Conservation (phyloP, 345 rosid species). For the Rhizophora apiculata region DNA sequence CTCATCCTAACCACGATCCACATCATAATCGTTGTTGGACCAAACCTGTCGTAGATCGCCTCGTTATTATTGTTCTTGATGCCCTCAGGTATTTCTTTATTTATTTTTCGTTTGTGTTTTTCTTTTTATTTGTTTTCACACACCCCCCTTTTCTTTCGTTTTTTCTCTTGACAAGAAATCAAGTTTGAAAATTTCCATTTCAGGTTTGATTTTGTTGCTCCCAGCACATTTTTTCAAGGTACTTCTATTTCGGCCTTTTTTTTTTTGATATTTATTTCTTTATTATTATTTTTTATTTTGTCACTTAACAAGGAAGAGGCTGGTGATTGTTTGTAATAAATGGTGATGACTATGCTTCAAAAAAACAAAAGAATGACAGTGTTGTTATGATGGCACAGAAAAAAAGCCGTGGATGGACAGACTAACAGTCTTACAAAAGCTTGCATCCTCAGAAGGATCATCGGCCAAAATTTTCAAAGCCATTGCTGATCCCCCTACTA, state of each 20-base stretch:
- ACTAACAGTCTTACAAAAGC: conserved; percentile 56
- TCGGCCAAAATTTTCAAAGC: conserved; percentile 87
- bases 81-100: conserved; percentile 53
- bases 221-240: conserved; percentile 69
- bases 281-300: not conserved
- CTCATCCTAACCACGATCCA: conserved; percentile 4
- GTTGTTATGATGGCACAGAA: conserved; percentile 21
- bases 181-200: not conserved
- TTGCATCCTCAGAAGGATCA: conserved; percentile 51
- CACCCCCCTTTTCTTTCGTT: not conserved
- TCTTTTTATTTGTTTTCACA: not conserved
- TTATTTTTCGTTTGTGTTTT: no score
- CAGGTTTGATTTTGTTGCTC: conserved; percentile 84
- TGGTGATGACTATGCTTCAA: no score
- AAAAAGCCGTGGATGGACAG: conserved; percentile 93
- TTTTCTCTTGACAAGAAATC: not conserved
- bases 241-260: not conserved
- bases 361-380: no score
- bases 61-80: conserved; percentile 72
- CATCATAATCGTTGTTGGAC: conserved; percentile 54
- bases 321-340: no score
- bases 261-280: not conserved
- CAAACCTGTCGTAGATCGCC: conserved; percentile 61
- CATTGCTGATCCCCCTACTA: conserved; percentile 96
- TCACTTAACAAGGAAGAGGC: no score